Base-by-base conservation (phyloP, 306 rosid species). In the Medicago arabica region DNA sequence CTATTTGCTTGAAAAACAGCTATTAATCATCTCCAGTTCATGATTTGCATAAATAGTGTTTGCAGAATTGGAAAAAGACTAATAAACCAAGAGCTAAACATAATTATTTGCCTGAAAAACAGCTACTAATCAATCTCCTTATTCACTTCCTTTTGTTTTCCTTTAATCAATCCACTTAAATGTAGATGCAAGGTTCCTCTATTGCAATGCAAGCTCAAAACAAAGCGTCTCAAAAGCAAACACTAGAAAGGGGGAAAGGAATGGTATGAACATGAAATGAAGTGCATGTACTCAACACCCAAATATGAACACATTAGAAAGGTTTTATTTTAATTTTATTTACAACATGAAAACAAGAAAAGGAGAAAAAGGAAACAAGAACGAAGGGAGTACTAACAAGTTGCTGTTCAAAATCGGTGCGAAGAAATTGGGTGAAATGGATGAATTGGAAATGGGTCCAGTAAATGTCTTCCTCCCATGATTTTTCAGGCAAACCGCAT, bases 391-490 rank as follows among this genome's bases (percentile, higher is more conserved):
- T 34, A 82, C 84, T 82, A 40, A 91, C 97, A 76, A 89, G 94
- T 41, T 78, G 80, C 40, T 76, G 82, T 28, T 89, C 80, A 78
- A 44, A 87, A 39, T 71, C 89, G 4, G 21, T n/a, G 2, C 21
- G 80, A 47, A 91, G 89, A 75, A 75, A 74, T n/a, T 75, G 88
- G 10, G 83, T 69, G 31, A 91, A 89, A 60, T 80, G 92, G 44
- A 44, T 53, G 70, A 80, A 71, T 40, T 86, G 88, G n/a, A 91
- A 89, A 84, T 82, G 93, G 72, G 70, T 62, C 93, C 93, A 87
- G 78, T 91, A 87, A 43, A 89, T 81, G 21, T 89, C 87, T 23
- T 91, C 88, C 2, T 40, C 88, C 97, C 83, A 86, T 2, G 88
- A 5, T 13, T 13, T 46, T 15, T 71, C 81, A 60, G 78, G 78